These are phyloP conservation scores for Alternaria ethzedia DNA, from an alignment of 2,329 filamentous ascomycete species.

Conservation along the genomic window DNA sequence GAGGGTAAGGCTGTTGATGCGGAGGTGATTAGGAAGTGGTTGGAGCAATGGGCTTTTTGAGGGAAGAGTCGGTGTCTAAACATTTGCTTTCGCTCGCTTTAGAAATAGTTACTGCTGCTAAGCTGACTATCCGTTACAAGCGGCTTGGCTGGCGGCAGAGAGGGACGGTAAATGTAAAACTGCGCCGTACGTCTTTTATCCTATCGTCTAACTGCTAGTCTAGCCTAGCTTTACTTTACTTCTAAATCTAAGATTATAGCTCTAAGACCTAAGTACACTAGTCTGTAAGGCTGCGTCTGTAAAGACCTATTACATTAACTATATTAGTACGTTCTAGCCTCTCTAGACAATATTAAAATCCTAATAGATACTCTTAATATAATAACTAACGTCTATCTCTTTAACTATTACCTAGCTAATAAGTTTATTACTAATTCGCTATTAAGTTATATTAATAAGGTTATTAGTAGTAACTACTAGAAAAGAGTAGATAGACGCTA, in stretches of 20 bases:
- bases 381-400: not conserved
- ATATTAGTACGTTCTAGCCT: constrained; percentile 10
- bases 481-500: not conserved
- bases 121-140: not conserved
- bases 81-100: not conserved
- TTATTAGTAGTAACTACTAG: not conserved
- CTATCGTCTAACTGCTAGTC: no score
- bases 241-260: not conserved
- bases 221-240: no score
- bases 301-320: constrained; percentile 12
- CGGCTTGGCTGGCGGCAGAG: not conserved
- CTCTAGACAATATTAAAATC: constrained; percentile 7
- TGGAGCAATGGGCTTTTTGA: constrained; percentile 2
- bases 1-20: not conserved
- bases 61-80: not conserved
- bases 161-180: accelerated
- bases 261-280: not conserved
- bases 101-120: not conserved
- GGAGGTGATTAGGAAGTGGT: not conserved
- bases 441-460: not conserved
- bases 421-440: not conserved
- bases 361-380: not conserved
- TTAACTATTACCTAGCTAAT: constrained; percentile 1
- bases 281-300: not conserved
- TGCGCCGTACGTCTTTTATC: not conserved